Percentiles rank a stretch among this genome's conserved stretches.
Conservation (phyloP, 139 green algal species). For the Chlamydomonas eustigma region DNA sequence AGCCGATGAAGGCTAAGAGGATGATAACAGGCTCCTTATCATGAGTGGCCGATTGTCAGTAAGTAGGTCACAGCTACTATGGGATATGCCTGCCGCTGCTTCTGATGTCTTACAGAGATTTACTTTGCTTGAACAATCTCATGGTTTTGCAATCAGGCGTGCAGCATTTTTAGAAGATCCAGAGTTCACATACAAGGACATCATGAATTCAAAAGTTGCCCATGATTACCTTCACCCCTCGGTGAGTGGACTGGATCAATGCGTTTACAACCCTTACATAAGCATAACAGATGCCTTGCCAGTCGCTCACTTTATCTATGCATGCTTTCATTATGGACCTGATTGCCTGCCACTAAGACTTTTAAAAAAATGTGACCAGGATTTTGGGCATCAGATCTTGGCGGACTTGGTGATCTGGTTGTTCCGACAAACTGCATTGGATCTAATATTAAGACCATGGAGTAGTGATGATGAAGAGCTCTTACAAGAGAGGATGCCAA, state of each 20-base stretch:
- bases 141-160: not conserved
- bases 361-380: too few relatives aligned
- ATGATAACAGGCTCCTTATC: not conserved
- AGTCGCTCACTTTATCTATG: not conserved
- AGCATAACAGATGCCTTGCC: not conserved
- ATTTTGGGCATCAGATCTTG: not conserved
- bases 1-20: not conserved
- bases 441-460: not conserved
- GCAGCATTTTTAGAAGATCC: not conserved
- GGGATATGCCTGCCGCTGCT: too few relatives aligned
- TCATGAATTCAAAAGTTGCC: not conserved
- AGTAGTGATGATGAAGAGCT: not conserved
- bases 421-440: not conserved
- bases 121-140: not conserved
- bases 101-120: too few relatives aligned
- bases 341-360: too few relatives aligned
- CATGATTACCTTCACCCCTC: not conserved
- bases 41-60: too few relatives aligned
- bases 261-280: not conserved
- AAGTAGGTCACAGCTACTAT: too few relatives aligned
- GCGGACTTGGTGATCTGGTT: not conserved
- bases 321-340: not conserved
- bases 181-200: not conserved
- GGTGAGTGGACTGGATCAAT: not conserved
- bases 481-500: not conserved